Evolutionary conservation across 2,329 filamentous ascomycete genomes (phyloP), one percentile per base, ranked within the genome.

Genomic region (Rhynchosporium secalis): DNA sequence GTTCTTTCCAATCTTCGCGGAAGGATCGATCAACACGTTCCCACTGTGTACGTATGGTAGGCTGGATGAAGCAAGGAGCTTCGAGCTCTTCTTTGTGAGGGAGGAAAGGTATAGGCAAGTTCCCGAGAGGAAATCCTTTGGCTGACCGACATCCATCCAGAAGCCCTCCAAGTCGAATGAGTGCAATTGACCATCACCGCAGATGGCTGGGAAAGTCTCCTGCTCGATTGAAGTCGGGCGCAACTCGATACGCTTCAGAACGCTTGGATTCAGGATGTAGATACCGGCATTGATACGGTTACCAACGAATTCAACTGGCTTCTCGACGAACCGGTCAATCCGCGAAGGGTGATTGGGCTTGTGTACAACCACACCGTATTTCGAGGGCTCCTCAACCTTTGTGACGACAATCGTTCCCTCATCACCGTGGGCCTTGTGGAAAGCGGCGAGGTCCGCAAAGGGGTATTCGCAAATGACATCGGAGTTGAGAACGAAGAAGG

Each of bases 91-190:
- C 86, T 96, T 96, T 63, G 92, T 85, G 64, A 98, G 85, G 3
- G 92, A 96, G 52, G 91, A 92, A 58, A 99, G 90, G 81, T 97
- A 98, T 66, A 99, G 84, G 80, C 94, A 98, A 65, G 95, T 98
- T 66, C 94, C 94, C 28, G 90, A 92, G 61, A 99, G 83, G 85
- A 98, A 99, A 76, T 99, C 94, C 82, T 98, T 99, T 71, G 94
- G 94, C 80, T 99, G 94, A 72, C 94, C 94, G 68, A 99, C 92
- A 72, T 98, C 94, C 94, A 98, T 98, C 94, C 94, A 98, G 86
- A 96, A 98, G 71, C 94, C 92, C 70, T 97, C 92, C 36, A 98
- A 86, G 75, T 98, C 94, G 75, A 96, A 97, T 1, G 92, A 96
- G 83, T 98, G 94, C 66, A 98, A 82, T 78, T 94, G 86, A 68